Evolutionary conservation across 495 filamentous ascomycete genomes (phyloP).

Genomic region (Penicillium canescens): DNA sequence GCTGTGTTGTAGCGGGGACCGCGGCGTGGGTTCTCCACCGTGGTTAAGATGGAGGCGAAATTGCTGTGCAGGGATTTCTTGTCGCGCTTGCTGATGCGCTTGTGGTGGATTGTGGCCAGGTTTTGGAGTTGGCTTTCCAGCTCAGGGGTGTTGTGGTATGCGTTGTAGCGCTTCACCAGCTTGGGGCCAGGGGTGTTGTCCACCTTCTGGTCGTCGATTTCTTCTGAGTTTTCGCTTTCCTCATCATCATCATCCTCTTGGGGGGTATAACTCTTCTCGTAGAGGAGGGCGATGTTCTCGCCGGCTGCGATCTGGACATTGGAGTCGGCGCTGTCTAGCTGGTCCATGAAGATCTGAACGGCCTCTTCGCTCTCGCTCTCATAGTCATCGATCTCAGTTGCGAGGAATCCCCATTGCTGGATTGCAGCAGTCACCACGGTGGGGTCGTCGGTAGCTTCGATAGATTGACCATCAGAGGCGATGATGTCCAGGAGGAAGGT

Average conservation of each 20-base stretch:
- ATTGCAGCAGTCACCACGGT: conserved; percentile 81
- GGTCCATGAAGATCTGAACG: conserved; percentile 86
- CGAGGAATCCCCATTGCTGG: conserved; percentile 85
- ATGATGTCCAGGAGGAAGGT: conserved; percentile 83
- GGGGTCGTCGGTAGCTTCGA: conserved; percentile 73
- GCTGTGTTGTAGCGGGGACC: conserved; percentile 73
- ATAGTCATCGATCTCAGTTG: conserved; percentile 79
- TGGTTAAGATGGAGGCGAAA: conserved; percentile 82
- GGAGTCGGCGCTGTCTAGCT: conserved; percentile 75
- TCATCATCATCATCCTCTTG: conserved; percentile 65
- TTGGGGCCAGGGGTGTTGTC: conserved; percentile 51
- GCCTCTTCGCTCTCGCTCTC: conserved; percentile 70
- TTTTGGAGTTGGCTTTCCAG: conserved; percentile 53
- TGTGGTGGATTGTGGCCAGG: conserved; percentile 61
- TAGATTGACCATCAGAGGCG: conserved; percentile 75
- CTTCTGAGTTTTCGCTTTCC: conserved; percentile 50
- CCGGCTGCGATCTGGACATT: conserved; percentile 84
- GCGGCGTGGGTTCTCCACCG: conserved; percentile 73
- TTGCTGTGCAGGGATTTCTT: conserved; percentile 73
- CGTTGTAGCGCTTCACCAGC: conserved; percentile 61
- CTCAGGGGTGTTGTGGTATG: conserved; percentile 56
- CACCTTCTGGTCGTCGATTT: conserved; percentile 49
- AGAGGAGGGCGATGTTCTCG: conserved; percentile 86
- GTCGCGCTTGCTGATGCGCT: conserved; percentile 75
- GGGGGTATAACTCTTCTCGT: conserved; percentile 74